Evolutionary conservation across 352 stramenopile species (phyloP).

Genomic region (Globisporangium irregulare): DNA sequence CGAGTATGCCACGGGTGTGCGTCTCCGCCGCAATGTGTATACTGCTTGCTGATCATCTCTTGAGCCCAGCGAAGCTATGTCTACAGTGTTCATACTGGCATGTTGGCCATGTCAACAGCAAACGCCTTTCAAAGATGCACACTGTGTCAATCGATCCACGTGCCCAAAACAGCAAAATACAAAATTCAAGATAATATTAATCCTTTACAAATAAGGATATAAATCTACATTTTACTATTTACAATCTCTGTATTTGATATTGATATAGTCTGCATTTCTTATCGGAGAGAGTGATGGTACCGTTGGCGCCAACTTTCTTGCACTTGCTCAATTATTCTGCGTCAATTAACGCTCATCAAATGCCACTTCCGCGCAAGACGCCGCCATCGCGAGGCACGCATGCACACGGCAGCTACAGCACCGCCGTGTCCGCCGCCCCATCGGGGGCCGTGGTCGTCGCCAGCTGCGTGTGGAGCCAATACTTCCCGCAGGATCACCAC

Average conservation of each 20-base stretch:
- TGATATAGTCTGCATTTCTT: neutral
- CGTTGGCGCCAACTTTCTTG: neutral
- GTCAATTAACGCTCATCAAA: neutral
- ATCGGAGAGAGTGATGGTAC: constrained; percentile 5
- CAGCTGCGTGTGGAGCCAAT: constrained; percentile 74
- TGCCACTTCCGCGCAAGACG: constrained; percentile 18
- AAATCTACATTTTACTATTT: no score
- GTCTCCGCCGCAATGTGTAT: neutral
- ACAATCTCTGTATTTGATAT: neutral
- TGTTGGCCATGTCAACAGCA: neutral
- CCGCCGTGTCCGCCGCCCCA: neutral
- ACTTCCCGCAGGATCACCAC: constrained; percentile 68
- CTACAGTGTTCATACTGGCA: neutral
- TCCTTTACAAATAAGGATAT: no score
- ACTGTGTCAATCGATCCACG: neutral
- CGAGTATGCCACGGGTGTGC: neutral
- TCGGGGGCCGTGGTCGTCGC: constrained; percentile 28
- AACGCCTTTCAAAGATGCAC: neutral
- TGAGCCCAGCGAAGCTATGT: neutral
- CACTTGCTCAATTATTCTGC: neutral
- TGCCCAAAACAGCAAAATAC: neutral
- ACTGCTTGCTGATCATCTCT: neutral
- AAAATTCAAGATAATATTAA: neutral
- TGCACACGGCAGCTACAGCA: neutral
- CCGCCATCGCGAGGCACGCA: constrained; percentile 2